These are phyloP conservation scores for Lathyrus aphaca DNA, from an alignment of 306 rosid genomes.

Conservation along the genomic window DNA sequence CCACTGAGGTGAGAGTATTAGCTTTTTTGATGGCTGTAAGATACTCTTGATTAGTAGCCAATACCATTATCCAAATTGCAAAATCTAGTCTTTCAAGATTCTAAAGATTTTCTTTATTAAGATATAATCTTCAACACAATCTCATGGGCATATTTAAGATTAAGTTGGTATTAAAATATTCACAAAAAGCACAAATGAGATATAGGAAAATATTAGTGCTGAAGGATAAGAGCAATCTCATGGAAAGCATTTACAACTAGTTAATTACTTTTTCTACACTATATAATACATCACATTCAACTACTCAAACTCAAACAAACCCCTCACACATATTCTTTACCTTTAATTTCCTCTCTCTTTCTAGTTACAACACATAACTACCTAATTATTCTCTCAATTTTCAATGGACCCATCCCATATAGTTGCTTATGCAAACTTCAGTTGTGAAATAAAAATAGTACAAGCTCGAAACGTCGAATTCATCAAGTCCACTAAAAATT, in stretches of 20 bases:
- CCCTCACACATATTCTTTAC: not conserved
- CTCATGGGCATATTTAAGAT: constrained; percentile 29
- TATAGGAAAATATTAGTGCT: not conserved
- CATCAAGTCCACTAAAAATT: constrained; percentile 41
- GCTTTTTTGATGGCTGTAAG: not conserved
- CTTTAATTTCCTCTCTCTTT: not conserved
- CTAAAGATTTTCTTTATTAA: constrained; percentile 38
- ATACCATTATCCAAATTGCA: constrained; percentile 42
- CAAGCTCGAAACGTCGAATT: constrained; percentile 50
- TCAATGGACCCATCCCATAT: constrained; percentile 46
- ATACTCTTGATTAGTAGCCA: constrained; percentile 23
- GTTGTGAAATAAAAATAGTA: constrained; percentile 59
- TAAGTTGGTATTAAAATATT: not conserved
- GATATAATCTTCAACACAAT: constrained; percentile 47
- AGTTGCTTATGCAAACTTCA: constrained; percentile 45
- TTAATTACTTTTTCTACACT: not conserved
- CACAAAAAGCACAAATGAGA: constrained; percentile 36
- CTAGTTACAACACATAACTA: not conserved
- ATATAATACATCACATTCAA: not conserved
- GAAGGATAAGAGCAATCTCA: constrained; percentile 37
- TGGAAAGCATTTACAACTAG: constrained; percentile 27
- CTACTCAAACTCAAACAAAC: constrained; percentile 31
- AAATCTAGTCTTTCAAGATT: constrained; percentile 50
- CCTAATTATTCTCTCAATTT: not conserved
- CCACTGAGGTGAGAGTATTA: no score